Base-by-base conservation (phyloP, 139 green algal species). In the Asterochloris erici region DNA sequence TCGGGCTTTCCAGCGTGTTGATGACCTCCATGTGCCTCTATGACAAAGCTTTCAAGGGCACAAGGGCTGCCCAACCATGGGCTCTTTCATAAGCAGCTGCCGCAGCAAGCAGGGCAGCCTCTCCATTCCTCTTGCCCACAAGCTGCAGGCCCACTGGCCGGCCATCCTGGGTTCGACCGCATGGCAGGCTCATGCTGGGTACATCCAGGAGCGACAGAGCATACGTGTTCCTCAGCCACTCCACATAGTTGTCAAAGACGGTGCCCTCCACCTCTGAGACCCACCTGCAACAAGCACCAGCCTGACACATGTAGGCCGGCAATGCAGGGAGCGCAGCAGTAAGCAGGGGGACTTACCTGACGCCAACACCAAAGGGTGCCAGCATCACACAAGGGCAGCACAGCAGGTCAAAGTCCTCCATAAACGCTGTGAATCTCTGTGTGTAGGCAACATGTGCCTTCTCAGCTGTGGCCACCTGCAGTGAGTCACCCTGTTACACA, bases 111-210 rank as follows among this genome's bases (percentile, higher is more conserved):
- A 78, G 6, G 60, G 73, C 60, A 64, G 26, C 73, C 38, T 90
- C 84, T 12, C 26, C 24, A 12, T 79, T 68, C 21, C 63, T 69
- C 29, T 77, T 81, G 23, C 79, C 87, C 26, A 89, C 74, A 14
- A 90, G 63, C 78, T 90, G 87, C 73, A 90, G 60, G 1, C 87
- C 87, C 54, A 90, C 74, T 21, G 87, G 87, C 69, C 87, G 83
- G n/a, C 83, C 82, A 81, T 74, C 69, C 61, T 14, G 66, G 23
- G 73, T 81, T 63, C 83, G 11, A 1, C 82, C 84, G 26, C 79
- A 86, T 47, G 87, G 84, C 12, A 88, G 2, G 21, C 61, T 86
- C 15, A 87, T 38, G 9, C 47, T 64, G 38, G 84, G 85, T 21
- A 85, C 54, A 28, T 78, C 68, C 11, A 64, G 47, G 64, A 88